phyloP scores from a whole-genome alignment of 768 basidiomycete genomes.

The Filobasidium wieringae region DNA sequence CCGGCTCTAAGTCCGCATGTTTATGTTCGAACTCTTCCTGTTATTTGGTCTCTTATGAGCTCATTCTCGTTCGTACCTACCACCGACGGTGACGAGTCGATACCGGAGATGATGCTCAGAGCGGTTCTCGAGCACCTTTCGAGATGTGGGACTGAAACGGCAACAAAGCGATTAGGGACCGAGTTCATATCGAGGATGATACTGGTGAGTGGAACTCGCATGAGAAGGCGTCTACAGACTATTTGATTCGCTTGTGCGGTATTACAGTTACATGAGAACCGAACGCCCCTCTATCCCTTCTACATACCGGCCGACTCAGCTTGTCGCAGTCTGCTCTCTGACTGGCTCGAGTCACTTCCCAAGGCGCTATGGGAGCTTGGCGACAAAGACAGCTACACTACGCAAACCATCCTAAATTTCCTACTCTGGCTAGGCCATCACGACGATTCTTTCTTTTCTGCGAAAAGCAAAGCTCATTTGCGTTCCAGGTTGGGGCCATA shows the following conservation, averaged over 20 bases:
- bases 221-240: neutral
- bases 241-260: neutral
- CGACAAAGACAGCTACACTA: constrained; percentile 46
- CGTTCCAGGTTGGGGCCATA: constrained; percentile 56
- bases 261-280: constrained; percentile 23
- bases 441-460: constrained; percentile 14
- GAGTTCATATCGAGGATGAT: constrained; percentile 63
- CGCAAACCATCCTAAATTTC: constrained; percentile 52
- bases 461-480: constrained; percentile 42
- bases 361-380: constrained; percentile 77
- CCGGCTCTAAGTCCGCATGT: constrained; percentile 25
- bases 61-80: constrained; percentile 21
- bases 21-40: constrained; percentile 29
- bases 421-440: constrained; percentile 43
- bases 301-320: constrained; percentile 17
- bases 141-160: constrained; percentile 50
- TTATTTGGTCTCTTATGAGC: constrained; percentile 39
- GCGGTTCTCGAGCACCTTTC: constrained; percentile 59
- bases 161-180: constrained; percentile 55
- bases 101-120: constrained; percentile 42
- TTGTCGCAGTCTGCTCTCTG: constrained; percentile 30
- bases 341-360: constrained; percentile 68
- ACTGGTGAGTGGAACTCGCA: constrained; percentile 46
- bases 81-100: constrained; percentile 15
- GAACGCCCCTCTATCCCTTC: constrained; percentile 26